Conservation (phyloP, 345 rosid species). For the Citrus sinensis region DVS_A1.0 CM039168.1:14140001-14140500, state of each 20-base stretch:
- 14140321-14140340: constrained; percentile 43
- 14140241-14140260: constrained; percentile 56
- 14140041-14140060: background rate
- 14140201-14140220: constrained; percentile 67
- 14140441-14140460: constrained; percentile 37
- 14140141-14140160: constrained; percentile 49
- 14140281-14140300: constrained; percentile 92
- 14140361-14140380: constrained; percentile 32
- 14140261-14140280: constrained; percentile 89
- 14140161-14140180: constrained; percentile 94
- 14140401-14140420: constrained; percentile 57
- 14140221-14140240: constrained; percentile 77
- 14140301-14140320: constrained; percentile 91
- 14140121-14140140: constrained; percentile 62
- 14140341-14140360: constrained; percentile 38
- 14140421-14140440: constrained; percentile 26
- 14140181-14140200: constrained; percentile 95
- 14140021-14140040: background rate
- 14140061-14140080: no score
- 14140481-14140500: constrained; percentile 61
- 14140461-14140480: constrained; percentile 46
- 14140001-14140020: background rate
- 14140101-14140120: constrained; percentile 58
- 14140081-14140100: constrained; percentile 9
- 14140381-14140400: constrained; percentile 45